Percentiles rank a stretch among this genome's conserved stretches.
Conservation (phyloP, 768 basidiomycete genomes). For the Cystoderma amianthinum region DNA sequence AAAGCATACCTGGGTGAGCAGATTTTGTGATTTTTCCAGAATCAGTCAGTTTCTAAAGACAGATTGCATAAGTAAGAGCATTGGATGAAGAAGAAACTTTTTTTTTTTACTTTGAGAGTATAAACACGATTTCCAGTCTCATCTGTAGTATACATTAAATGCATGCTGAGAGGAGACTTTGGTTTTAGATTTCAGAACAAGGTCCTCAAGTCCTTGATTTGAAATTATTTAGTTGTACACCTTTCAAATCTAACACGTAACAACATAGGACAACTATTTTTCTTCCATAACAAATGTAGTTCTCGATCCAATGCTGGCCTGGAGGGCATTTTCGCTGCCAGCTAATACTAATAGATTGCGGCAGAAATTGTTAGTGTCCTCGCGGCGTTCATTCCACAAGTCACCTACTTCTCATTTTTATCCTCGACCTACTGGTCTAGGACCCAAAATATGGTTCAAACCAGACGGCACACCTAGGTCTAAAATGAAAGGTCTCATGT, state of each 20-base stretch:
- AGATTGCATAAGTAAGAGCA: not conserved
- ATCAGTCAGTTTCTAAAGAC: constrained; percentile 73
- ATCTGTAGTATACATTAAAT: constrained; percentile 93
- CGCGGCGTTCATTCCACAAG: too few species aligned
- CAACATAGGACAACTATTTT: too few species aligned
- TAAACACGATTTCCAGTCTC: constrained; percentile 77
- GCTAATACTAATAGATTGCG: too few species aligned
- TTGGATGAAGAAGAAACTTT: not conserved
- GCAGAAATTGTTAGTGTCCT: too few species aligned
- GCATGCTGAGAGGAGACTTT: constrained; percentile 54
- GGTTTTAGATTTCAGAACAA: not conserved
- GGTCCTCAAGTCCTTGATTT: not conserved
- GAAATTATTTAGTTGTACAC: too few species aligned
- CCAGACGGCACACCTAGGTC: constrained; percentile 29
- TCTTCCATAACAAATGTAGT: too few species aligned
- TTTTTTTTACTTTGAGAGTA: constrained; percentile 76
- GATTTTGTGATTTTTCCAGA: constrained; percentile 85
- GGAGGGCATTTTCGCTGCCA: too few species aligned
- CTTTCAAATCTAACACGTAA: too few species aligned
- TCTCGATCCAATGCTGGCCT: too few species aligned
- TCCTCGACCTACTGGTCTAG: constrained; percentile 14
- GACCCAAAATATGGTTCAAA: constrained; percentile 21
- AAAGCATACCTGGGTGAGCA: constrained; percentile 86
- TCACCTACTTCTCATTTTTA: too few species aligned
- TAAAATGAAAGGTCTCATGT: constrained; percentile 20